phyloP scores from a whole-genome alignment of 192 early-diverging fungal genomes.

The Gaertneriomyces sp. region DNA sequence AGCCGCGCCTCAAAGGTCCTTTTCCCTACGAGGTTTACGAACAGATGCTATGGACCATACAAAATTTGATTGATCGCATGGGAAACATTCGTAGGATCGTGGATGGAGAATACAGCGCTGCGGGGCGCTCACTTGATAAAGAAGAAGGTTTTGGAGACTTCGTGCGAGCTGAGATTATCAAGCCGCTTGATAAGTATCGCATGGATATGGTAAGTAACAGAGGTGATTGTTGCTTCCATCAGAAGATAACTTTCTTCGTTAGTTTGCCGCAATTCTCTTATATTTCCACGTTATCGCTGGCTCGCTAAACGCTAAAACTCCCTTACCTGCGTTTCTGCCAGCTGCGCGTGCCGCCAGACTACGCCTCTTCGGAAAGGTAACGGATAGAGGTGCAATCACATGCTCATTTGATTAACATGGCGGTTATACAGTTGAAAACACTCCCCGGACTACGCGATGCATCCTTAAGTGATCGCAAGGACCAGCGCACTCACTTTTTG shows the following conservation, averaged over 20 bases:
- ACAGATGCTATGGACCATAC: conserved; percentile 65
- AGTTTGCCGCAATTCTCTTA: conserved; percentile 62
- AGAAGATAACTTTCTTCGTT: not conserved
- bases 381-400: conserved; percentile 15
- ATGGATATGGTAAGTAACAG: conserved; percentile 54
- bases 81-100: conserved; percentile 71
- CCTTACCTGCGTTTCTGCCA: conserved; percentile 74
- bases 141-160: conserved; percentile 19
- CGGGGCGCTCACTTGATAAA: no score
- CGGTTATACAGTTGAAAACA: not conserved
- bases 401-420: no score
- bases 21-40: conserved; percentile 65
- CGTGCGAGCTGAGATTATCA: conserved; percentile 51
- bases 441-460: conserved; percentile 15
- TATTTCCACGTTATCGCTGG: conserved; percentile 77
- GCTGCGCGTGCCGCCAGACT: conserved; percentile 66
- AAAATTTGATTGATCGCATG: conserved; percentile 75
- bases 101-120: conserved; percentile 26
- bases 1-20: conserved; percentile 80
- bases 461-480: conserved; percentile 26
- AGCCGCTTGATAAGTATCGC: conserved; percentile 58
- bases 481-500: conserved; percentile 58
- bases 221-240: not conserved
- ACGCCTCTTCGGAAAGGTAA: conserved; percentile 57
- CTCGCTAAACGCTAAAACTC: conserved; percentile 72